Evolutionary conservation across 1,284 basidiomycete genomes (phyloP).

Genomic region (Tylopilus orsonianus): DNA sequence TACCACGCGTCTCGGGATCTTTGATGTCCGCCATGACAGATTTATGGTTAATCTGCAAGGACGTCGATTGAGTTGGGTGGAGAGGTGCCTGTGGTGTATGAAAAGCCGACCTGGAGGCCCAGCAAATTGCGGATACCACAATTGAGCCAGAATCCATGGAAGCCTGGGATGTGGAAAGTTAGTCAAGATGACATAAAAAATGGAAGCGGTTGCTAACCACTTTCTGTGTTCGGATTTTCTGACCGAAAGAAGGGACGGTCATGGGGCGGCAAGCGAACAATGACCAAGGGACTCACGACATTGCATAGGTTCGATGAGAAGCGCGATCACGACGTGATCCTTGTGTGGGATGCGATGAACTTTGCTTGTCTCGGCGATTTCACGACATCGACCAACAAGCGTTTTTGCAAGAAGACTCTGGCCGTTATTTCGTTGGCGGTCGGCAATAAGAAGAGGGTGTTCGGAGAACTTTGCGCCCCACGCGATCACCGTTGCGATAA

Average conservation of each 20-base stretch:
- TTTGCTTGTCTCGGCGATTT: slow-evolving; percentile 82
- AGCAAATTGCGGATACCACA: slow-evolving; percentile 75
- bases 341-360: slow-evolving; percentile 77
- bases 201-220: slow-evolving; percentile 42
- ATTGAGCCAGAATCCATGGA: slow-evolving; percentile 78
- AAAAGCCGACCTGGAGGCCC: slow-evolving; percentile 61
- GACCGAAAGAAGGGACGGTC: slow-evolving; percentile 20
- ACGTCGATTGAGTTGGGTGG: slow-evolving; percentile 8
- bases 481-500: slow-evolving; percentile 86
- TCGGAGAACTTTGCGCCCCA: slow-evolving; percentile 94
- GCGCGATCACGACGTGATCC: slow-evolving; percentile 77
- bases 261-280: slow-evolving; percentile 12
- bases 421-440: slow-evolving; percentile 68
- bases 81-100: slow-evolving; percentile 7
- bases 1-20: slow-evolving; percentile 70
- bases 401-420: slow-evolving; percentile 78
- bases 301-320: slow-evolving; percentile 77
- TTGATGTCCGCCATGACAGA: slow-evolving; percentile 66
- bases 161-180: slow-evolving; percentile 46
- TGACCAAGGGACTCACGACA: slow-evolving; percentile 58
- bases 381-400: slow-evolving; percentile 75
- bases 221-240: slow-evolving; percentile 70
- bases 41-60: slow-evolving; percentile 73
- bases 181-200: slow-evolving; percentile 13
- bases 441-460: slow-evolving; percentile 75